Conservation (phyloP, 2,329 filamentous ascomycete species). For the Hymenoscyphus repandus region DNA sequence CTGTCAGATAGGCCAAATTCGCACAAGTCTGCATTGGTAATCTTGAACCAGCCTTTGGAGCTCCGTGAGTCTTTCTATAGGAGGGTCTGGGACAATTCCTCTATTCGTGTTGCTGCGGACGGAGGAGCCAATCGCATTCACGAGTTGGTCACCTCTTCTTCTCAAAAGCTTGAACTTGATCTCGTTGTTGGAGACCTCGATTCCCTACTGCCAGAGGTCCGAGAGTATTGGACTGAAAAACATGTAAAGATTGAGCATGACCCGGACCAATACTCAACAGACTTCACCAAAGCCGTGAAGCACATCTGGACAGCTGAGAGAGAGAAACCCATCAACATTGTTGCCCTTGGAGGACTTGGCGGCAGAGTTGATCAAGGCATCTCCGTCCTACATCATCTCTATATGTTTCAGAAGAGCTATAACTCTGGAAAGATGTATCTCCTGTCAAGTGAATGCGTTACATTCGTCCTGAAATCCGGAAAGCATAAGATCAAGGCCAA, state of each 20-base stretch:
- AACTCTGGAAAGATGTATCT: conserved; percentile 65
- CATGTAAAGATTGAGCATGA: conserved; percentile 62
- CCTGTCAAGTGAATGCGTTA: conserved; percentile 72
- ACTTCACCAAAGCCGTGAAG: conserved; percentile 78
- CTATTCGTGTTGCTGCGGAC: conserved; percentile 72
- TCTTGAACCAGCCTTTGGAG: conserved; percentile 58
- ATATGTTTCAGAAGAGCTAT: conserved; percentile 49
- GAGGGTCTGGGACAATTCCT: conserved; percentile 22
- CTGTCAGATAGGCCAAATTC: conserved; percentile 16
- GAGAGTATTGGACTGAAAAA: conserved; percentile 39
- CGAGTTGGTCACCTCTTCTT: conserved; percentile 28
- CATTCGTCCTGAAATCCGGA: conserved; percentile 70
- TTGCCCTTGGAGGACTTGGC: conserved; percentile 78
- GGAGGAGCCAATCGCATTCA: conserved; percentile 80
- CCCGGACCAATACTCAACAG: conserved; percentile 80
- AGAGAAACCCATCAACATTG: conserved; percentile 51
- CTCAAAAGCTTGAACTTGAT: conserved; percentile 54
- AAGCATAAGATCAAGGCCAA: conserved; percentile 61
- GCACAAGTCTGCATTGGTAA: conserved; percentile 40
- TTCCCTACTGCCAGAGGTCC: conserved; percentile 61
- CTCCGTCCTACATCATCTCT: conserved; percentile 82
- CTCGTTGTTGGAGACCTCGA: conserved; percentile 88
- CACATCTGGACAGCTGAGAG: conserved; percentile 39
- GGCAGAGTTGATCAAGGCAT: conserved; percentile 91
- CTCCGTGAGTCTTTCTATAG: conserved; percentile 33